These are phyloP conservation scores for Phymatotrichopsis omnivora DNA, from an alignment of 2,329 filamentous ascomycete genomes.

Conservation along the genomic window DNA sequence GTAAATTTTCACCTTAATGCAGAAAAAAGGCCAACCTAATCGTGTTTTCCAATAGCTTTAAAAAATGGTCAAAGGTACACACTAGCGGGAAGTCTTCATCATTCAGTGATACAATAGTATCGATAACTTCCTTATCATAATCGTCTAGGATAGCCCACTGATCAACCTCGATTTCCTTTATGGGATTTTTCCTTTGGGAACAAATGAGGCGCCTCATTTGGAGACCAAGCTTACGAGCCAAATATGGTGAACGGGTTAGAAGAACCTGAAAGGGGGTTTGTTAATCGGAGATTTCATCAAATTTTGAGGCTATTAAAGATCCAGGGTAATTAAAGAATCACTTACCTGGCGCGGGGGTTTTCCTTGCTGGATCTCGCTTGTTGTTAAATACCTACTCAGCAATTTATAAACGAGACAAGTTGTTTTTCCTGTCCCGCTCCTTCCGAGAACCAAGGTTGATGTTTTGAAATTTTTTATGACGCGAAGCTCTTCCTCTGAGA, in stretches of 20 bases:
- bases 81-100: conserved; percentile 30
- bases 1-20: not conserved
- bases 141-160: not conserved
- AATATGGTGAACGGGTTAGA: conserved; percentile 30
- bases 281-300: not conserved
- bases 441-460: conserved; percentile 31
- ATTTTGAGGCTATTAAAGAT: not conserved
- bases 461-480: conserved; percentile 30
- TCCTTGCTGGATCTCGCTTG: conserved; percentile 2
- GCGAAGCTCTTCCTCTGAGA: conserved; percentile 7
- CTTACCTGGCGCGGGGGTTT: conserved; percentile 1
- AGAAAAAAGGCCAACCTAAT: not conserved
- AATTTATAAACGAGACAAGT: conserved; percentile 33
- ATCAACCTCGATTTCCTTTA: not conserved
- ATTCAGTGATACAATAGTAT: conserved; percentile 22
- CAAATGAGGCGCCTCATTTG: conserved; percentile 31
- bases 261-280: conserved; percentile 27
- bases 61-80: conserved; percentile 31
- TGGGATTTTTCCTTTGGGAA: conserved; percentile 15
- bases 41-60: conserved; percentile 19
- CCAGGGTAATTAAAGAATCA: not conserved
- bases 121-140: not conserved
- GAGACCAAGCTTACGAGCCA: conserved; percentile 30
- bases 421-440: conserved; percentile 34
- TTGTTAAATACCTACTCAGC: conserved; percentile 28